Evolutionary conservation across 257 asterid genomes (phyloP), one percentile per base, ranked within the genome.

Genomic region (Phtheirospermum japonicum): DNA sequence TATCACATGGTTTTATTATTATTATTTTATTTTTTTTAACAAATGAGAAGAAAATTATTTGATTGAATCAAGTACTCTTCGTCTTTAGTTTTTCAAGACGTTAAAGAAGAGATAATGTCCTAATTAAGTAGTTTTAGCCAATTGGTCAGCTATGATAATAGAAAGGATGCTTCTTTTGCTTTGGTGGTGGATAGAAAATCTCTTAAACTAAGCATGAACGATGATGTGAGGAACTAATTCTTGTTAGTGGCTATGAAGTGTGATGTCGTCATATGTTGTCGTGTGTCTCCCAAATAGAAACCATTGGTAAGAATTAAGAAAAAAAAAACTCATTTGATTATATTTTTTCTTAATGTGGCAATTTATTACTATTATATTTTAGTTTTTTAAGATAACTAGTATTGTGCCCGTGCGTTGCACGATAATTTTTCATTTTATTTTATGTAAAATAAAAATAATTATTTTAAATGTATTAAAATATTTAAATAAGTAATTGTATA

Each of bases 241-340:
- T 62, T 86, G 57, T 64, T 78, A 5, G 75, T 82, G 14, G 95
- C 95, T 6, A 76, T 83, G 75, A 72, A 73, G 28, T 86, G 97
- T 16, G 87, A 81, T 30, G 86, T 88, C 6, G 95, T 89, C 54
- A 82, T 89, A 61, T 89, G 93, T 65, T 89, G 96, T 33, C 95
- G 95, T n/a, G 94, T 86, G 16, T 86, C 96, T 40, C 96, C 96
- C 43, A 83, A 82, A 77, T 95, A 89, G 76, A 89, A 89, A 61
- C 90, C 96, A 37, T 70, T 77, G 90, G 96, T 89, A 80, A 37
- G 79, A 45, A n/a, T n/a, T n/a, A n/a, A n/a, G n/a, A n/a, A n/a
- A n/a, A n/a, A n/a, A n/a, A n/a, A n/a, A n/a, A n/a, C n/a, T n/a
- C n/a, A n/a, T n/a, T n/a, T n/a, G n/a, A n/a, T n/a, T n/a, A n/a